A percentile compares a stretch with the other conserved stretches of the same genome.
Evolutionary conservation across 345 rosid species (phyloP).

Genomic region (Dimocarpus longan): DNA sequence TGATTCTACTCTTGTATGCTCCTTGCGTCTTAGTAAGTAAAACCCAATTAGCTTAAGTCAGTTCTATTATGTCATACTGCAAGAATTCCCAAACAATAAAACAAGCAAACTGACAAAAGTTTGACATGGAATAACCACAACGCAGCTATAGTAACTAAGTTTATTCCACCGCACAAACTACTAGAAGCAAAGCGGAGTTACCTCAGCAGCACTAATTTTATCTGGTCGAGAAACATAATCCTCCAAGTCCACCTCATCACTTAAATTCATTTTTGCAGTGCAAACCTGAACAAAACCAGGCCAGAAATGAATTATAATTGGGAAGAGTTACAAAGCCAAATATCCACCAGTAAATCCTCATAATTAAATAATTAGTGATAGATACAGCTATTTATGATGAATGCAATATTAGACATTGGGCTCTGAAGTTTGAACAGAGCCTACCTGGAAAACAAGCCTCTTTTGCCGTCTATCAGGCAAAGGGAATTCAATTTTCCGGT

Average conservation of each 20-base stretch:
- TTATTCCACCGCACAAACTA: neutral
- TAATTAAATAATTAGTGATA: neutral
- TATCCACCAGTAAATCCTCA: neutral
- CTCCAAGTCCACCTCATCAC: conserved; percentile 99
- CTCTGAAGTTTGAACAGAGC: neutral
- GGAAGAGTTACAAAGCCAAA: neutral
- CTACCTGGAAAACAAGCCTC: conserved; percentile 98
- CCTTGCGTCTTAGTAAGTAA: neutral
- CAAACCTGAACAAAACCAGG: conserved; percentile 66
- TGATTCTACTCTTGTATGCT: neutral
- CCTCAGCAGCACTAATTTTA: conserved; percentile 99
- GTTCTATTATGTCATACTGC: neutral
- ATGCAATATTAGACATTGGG: neutral
- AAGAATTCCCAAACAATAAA: neutral
- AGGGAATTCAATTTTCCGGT: conserved; percentile 92
- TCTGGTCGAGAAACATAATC: conserved; percentile 99
- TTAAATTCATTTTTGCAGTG: conserved; percentile 92
- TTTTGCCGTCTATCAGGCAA: conserved; percentile 97
- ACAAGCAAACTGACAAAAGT: neutral
- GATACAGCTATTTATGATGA: neutral
- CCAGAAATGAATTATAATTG: neutral
- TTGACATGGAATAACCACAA: neutral
- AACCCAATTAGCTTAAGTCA: neutral
- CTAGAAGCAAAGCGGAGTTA: conserved; percentile 39
- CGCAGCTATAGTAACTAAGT: neutral